phyloP scores from a whole-genome alignment of 1,284 basidiomycete genomes.

The Microbotryomycetes sp. region DNA sequence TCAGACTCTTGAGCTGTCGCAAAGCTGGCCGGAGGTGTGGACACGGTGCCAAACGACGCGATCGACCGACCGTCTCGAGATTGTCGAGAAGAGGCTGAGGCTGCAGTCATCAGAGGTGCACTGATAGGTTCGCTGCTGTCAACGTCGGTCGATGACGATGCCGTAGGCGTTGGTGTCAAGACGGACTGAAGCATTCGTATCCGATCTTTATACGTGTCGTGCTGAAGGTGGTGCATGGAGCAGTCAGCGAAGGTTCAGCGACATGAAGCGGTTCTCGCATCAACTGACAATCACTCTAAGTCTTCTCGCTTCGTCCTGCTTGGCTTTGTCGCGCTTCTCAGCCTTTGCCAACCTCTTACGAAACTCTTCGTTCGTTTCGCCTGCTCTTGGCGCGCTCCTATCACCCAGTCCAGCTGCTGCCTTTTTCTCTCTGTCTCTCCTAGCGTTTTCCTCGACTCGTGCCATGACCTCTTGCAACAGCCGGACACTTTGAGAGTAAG shows the following conservation, averaged over 20 bases:
- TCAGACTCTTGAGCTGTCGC: background rate
- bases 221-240: conserved; percentile 22
- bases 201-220: conserved; percentile 45
- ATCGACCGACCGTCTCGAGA: background rate
- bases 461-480: conserved; percentile 45
- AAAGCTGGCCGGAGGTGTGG: background rate
- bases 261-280: background rate
- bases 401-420: conserved; percentile 7
- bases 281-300: conserved; percentile 41
- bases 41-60: background rate
- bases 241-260: background rate
- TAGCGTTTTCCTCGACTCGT: conserved; percentile 39
- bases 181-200: conserved; percentile 40
- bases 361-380: conserved; percentile 17
- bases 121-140: background rate
- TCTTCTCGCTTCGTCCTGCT: conserved; percentile 41
- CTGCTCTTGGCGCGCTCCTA: conserved; percentile 8
- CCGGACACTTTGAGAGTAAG: conserved; percentile 43
- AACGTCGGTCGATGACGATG: background rate
- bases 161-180: background rate
- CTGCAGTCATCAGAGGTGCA: background rate
- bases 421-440: conserved; percentile 17
- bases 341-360: conserved; percentile 23
- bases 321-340: conserved; percentile 36
- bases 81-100: background rate